These are phyloP conservation scores for Protomyces pachydermus DNA, from an alignment of 1,139 yeast genomes.

Conservation along the genomic window DNA sequence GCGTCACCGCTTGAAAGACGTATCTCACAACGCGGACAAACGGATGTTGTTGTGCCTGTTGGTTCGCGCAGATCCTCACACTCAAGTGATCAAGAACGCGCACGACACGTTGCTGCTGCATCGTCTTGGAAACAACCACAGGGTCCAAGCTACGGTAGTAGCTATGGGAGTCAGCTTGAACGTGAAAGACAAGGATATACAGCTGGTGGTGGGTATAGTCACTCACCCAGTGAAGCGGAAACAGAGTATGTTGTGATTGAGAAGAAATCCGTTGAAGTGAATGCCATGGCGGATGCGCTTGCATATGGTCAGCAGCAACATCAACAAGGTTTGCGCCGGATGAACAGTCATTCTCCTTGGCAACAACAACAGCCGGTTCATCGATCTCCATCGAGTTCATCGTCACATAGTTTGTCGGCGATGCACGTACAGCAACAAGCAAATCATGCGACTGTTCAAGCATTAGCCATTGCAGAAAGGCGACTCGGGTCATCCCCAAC, in stretches of 20 bases:
- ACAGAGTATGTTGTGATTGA: slow-evolving; percentile 87
- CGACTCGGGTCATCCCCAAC: slow-evolving; percentile 61
- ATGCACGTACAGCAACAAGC: not conserved
- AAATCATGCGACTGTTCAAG: slow-evolving; percentile 14
- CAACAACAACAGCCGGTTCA: not conserved
- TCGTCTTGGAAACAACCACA: not conserved
- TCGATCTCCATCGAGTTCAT: slow-evolving; percentile 70
- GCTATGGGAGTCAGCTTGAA: not conserved
- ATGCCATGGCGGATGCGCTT: slow-evolving; percentile 84
- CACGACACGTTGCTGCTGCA: not conserved
- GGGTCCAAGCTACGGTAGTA: not conserved
- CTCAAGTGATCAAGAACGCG: not conserved
- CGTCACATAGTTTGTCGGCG: not conserved
- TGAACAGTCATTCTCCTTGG: slow-evolving; percentile 49
- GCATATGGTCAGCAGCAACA: slow-evolving; percentile 1
- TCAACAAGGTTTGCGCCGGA: slow-evolving; percentile 3
- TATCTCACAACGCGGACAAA: slow-evolving; percentile 3
- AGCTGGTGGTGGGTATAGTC: not conserved
- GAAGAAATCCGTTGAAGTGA: slow-evolving; percentile 88
- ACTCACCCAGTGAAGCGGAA: slow-evolving; percentile 3
- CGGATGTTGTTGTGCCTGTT: not conserved
- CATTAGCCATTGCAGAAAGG: slow-evolving; percentile 20
- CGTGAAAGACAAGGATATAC: not conserved
- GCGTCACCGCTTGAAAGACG: slow-evolving; percentile 1
- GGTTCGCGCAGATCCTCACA: not conserved